A percentile compares a stretch with the other conserved stretches of the same genome.
These are phyloP conservation scores for Botrytis fabae DNA, from an alignment of 2,329 filamentous ascomycete genomes.

Conservation along the genomic window DNA sequence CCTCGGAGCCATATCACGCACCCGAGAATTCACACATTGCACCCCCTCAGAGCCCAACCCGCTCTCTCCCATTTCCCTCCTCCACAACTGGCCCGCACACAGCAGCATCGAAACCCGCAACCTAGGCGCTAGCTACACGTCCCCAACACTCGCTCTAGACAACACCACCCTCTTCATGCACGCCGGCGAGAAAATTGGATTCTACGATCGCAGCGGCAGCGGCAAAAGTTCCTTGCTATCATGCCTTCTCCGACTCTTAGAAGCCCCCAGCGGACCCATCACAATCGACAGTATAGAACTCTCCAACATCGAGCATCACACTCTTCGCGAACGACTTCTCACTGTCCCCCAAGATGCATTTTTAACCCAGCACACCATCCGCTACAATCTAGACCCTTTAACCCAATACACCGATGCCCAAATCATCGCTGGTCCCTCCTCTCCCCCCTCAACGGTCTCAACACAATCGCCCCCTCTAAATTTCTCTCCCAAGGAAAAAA, in stretches of 20 bases:
- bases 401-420: background rate
- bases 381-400: background rate
- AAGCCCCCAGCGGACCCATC: slow-evolving; percentile 42
- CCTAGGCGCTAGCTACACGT: slow-evolving; percentile 17
- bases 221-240: slow-evolving; percentile 48
- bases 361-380: background rate
- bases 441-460: background rate
- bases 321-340: background rate
- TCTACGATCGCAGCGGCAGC: slow-evolving; percentile 32
- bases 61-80: background rate
- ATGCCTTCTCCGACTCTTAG: slow-evolving; percentile 50
- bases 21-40: slow-evolving; percentile 17
- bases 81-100: slow-evolving; percentile 16
- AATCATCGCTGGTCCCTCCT: background rate
- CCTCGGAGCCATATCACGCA: slow-evolving; percentile 28
- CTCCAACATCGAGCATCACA: background rate
- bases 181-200: slow-evolving; percentile 38
- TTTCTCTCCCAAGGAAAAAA: background rate
- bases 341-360: background rate
- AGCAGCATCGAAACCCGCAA: slow-evolving; percentile 27
- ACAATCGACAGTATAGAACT: slow-evolving; percentile 1
- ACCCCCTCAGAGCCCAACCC: slow-evolving; percentile 19
- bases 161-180: slow-evolving; percentile 38
- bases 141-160: slow-evolving; percentile 34
- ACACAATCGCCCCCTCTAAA: background rate